These are phyloP conservation scores for Coprinellus aureogranulatus DNA, from an alignment of 768 basidiomycete genomes.

Conservation along the genomic window DNA sequence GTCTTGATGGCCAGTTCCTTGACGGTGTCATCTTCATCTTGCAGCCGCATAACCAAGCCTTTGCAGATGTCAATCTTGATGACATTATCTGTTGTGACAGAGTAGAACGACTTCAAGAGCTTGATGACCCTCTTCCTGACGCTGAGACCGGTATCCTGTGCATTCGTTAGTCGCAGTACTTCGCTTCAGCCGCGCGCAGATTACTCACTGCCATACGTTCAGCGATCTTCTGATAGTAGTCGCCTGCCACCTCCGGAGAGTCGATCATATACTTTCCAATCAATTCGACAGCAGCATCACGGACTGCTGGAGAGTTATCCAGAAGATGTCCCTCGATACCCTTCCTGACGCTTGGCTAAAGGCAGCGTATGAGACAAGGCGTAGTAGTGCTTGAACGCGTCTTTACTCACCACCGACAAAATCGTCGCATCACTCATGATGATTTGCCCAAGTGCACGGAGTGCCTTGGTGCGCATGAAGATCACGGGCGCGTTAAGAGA, in stretches of 20 bases:
- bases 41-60: conserved; percentile 76
- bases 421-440: conserved; percentile 86
- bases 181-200: no score
- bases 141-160: conserved; percentile 87
- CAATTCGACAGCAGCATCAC: conserved; percentile 94
- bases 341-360: conserved; percentile 71
- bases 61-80: conserved; percentile 78
- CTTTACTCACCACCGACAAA: conserved; percentile 60
- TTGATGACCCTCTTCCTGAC: conserved; percentile 97
- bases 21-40: conserved; percentile 93
- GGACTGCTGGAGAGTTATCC: conserved; percentile 90
- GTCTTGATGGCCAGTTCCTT: conserved; percentile 91
- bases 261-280: conserved; percentile 96
- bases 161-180: no score
- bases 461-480: conserved; percentile 91
- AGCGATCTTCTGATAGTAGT: conserved; percentile 86
- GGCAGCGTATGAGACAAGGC: no score
- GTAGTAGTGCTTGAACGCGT: no score
- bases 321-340: conserved; percentile 88
- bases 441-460: conserved; percentile 85
- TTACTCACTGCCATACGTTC: conserved; percentile 84
- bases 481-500: conserved; percentile 85
- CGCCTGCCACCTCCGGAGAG: conserved; percentile 79
- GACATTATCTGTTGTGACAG: conserved; percentile 53
- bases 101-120: conserved; percentile 80